A percentile compares a stretch with the other conserved stretches of the same genome.
phyloP scores from a whole-genome alignment of 2,329 filamentous ascomycete species.

The Cercospora zeae-maydis region DNA sequence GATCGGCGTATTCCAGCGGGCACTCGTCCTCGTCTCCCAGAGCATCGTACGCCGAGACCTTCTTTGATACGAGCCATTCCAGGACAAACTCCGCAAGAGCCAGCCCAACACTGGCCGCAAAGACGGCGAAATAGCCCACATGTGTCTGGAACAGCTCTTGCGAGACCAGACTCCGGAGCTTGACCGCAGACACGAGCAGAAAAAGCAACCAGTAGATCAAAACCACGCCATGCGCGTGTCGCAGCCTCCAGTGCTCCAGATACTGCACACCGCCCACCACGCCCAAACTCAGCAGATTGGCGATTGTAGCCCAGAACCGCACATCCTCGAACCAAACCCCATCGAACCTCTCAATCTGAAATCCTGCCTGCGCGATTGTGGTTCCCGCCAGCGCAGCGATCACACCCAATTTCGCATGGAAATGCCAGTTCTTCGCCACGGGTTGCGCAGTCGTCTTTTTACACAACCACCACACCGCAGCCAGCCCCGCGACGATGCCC shows the following conservation, averaged over 20 bases:
- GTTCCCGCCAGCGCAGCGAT: slow-evolving; percentile 66
- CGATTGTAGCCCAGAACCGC: slow-evolving; percentile 74
- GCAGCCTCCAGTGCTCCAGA: slow-evolving; percentile 76
- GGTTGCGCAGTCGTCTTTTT: slow-evolving; percentile 63
- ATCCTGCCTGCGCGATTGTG: slow-evolving; percentile 65
- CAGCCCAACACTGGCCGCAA: slow-evolving; percentile 68
- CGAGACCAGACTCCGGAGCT: slow-evolving; percentile 79
- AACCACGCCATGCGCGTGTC: slow-evolving; percentile 81
- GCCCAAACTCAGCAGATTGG: slow-evolving; percentile 67
- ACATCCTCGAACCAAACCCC: slow-evolving; percentile 75
- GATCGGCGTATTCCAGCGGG: slow-evolving; percentile 82
- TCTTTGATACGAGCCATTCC: slow-evolving; percentile 86
- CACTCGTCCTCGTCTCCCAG: slow-evolving; percentile 67
- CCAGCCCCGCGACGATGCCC: slow-evolving; percentile 72
- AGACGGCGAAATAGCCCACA: slow-evolving; percentile 72
- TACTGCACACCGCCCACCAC: slow-evolving; percentile 80
- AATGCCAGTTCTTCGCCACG: slow-evolving; percentile 82
- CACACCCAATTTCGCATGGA: slow-evolving; percentile 80
- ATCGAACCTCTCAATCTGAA: slow-evolving; percentile 70
- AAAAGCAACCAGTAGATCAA: slow-evolving; percentile 91
- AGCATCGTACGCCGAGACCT: slow-evolving; percentile 64
- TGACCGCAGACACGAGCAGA: slow-evolving; percentile 71
- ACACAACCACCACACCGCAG: slow-evolving; percentile 76
- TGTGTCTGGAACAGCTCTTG: slow-evolving; percentile 66
- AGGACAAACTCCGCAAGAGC: slow-evolving; percentile 68